Base-by-base conservation (phyloP, 768 basidiomycete genomes). In the Lepiota venenata region DNA sequence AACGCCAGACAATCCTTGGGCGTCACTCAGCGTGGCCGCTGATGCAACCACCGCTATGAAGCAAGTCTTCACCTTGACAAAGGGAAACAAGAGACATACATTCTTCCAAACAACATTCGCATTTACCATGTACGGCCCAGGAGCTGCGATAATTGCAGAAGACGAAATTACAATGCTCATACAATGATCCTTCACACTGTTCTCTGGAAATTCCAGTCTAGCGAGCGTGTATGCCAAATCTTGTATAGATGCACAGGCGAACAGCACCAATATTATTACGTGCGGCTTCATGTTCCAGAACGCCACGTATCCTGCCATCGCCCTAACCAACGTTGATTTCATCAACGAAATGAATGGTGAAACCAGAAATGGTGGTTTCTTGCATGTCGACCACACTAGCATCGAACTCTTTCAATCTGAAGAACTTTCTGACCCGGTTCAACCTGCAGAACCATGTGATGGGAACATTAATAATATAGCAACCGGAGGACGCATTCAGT, bases 21-120 rank as follows among this genome's bases (percentile, higher is more conserved):
- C 41, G 2, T 47, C 52, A 5, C 44, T 60, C 14, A 35, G 35
- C 6, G 55, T 7, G 8, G 6, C 40, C 1, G 56, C 56, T 20
- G 61, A 55, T 7, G 59, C 56, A n/a, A 60, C 61, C 2, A 59
- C 52, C 21, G 48, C 58, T 20, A 61, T 63, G 62, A 62, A 63
- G 42, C 62, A 63, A 48, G 55, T 63, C 20, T 61, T 63, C 25
- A 60, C 62, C 3, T 37, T 63, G 39, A 63, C 62, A 14, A 63
- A 60, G 22, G 61, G 57, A 3, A 29, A 15, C 2, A 22, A 49
- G 16, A 20, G 62, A 9, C 61, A 63, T 42, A 63, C 62, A 7
- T 63, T 63, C 42, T 20, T 63, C 12, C 50, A 61, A 35, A 63
- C 62, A 12, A 50, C 48, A 5, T 38, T 60, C 29, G 62, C 60